phyloP scores from a whole-genome alignment of 169 alveolate genomes.

The Perkinsus olseni region DNA sequence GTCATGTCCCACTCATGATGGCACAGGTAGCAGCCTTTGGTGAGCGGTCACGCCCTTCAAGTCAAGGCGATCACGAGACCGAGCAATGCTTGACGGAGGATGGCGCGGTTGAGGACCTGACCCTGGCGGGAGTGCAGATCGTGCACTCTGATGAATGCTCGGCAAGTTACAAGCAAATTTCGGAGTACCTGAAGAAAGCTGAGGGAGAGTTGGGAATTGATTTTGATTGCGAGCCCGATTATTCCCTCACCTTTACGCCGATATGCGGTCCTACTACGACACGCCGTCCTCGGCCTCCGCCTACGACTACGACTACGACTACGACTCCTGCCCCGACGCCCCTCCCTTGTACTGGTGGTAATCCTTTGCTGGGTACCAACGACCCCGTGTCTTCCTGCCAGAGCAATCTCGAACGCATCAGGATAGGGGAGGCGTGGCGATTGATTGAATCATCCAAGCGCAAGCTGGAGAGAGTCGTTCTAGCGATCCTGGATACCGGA shows the following conservation, averaged over 20 bases:
- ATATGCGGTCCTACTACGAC: too few species aligned
- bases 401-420: slow-evolving; percentile 13
- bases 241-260: too few species aligned
- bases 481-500: slow-evolving; percentile 36
- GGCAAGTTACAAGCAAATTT: too few species aligned
- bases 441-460: neutral
- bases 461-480: slow-evolving; percentile 18
- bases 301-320: too few species aligned
- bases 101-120: too few species aligned
- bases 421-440: neutral
- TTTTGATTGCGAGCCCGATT: too few species aligned
- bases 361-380: slow-evolving; percentile 21
- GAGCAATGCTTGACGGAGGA: too few species aligned
- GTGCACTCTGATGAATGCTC: too few species aligned
- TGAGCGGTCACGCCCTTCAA: slow-evolving; percentile 25
- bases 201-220: too few species aligned
- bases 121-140: too few species aligned
- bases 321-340: too few species aligned
- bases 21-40: slow-evolving; percentile 21
- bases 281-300: neutral
- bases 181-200: too few species aligned
- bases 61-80: slow-evolving; percentile 22
- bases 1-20: slow-evolving; percentile 3
- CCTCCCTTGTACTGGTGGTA: slow-evolving; percentile 19
- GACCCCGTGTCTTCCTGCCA: slow-evolving; percentile 26